Percentiles rank a stretch among this genome's conserved stretches.
Evolutionary conservation across 2,329 filamentous ascomycete genomes (phyloP).

Genomic region (Cordyceps militaris): DNA sequence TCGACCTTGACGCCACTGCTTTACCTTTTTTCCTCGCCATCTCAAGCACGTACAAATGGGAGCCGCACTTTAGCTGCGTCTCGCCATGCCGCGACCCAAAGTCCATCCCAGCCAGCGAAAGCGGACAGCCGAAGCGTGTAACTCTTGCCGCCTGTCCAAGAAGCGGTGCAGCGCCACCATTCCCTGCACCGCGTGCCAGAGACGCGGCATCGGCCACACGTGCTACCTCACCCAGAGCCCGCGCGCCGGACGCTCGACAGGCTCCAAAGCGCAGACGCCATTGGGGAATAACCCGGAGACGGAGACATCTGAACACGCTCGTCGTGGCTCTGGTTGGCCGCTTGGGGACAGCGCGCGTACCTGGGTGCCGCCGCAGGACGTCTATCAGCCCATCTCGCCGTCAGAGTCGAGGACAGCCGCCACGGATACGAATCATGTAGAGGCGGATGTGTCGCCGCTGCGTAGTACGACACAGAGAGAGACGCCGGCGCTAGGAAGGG

Average conservation of each 20-base stretch:
- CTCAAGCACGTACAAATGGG: not conserved
- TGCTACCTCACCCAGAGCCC: slow-evolving; percentile 8
- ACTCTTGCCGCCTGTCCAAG: slow-evolving; percentile 41
- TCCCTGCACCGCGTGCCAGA: slow-evolving; percentile 41
- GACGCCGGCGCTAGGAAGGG: not conserved
- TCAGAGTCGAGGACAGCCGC: slow-evolving; percentile 13
- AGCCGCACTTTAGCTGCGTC: not conserved
- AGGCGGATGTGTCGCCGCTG: not conserved
- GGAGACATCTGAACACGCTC: not conserved
- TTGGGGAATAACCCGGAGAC: not conserved
- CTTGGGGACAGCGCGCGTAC: not conserved
- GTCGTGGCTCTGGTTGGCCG: not conserved
- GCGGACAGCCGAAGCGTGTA: slow-evolving; percentile 42
- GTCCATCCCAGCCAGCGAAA: slow-evolving; percentile 42
- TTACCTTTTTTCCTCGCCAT: not conserved
- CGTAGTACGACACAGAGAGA: not conserved
- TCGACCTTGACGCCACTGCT: not conserved
- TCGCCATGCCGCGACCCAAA: slow-evolving; percentile 43
- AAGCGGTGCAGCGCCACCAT: slow-evolving; percentile 43
- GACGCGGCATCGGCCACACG: slow-evolving; percentile 30
- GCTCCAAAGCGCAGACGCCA: not conserved
- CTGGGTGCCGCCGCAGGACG: not conserved
- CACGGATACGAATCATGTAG: not conserved
- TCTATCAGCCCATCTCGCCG: slow-evolving; percentile 14
- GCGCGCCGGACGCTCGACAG: not conserved